Evolutionary conservation across 768 basidiomycete species (phyloP), one percentile per base, ranked within the genome.

Genomic region (Mycena alexandri): DNA sequence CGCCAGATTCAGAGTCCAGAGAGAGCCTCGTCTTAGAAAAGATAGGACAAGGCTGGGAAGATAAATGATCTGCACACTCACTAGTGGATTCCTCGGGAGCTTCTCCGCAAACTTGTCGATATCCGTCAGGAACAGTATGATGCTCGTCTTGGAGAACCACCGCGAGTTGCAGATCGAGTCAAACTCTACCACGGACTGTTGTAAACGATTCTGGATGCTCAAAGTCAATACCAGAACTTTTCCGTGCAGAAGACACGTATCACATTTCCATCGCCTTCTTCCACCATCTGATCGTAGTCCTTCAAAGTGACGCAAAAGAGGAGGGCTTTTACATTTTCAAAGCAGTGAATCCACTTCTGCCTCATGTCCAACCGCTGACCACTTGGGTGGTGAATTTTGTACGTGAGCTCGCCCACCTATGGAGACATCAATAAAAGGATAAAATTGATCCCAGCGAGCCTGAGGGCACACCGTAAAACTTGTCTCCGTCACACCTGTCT

Each of bases 121-220:
- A 87, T 96, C 29, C 29, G 29, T 98, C 69, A 98, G 80, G 89
- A 96, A 97, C 42, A 98, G 84, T 75, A 98, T 98, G 76, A 98
- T 97, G 2, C 93, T 95, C 5, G 96, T 96, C 82, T 96, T 94
- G 76, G 94, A 92, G 77, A 97, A 97, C 95, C 94, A 98, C 68
- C 96, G 87, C 48, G 95, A 96, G 75, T 98, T 98, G 83, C 95
- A 96, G 84, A 98, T 98, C 60, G 95, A 97, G 79, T 98, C 97
- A 79, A 98, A 99, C 57, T 98, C 90, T 0, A 95, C 95, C 52
- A 98, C 80, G 0, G 96, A 94, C 78, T 98, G 97, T 83, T 97
- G 93, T 94, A 99, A 97, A 72, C 96, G 95, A 80, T 98, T 98
- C 92, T 94, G n/a, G 22, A 48, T 29, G 29, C 29, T 29, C 29